phyloP scores from a whole-genome alignment of 768 basidiomycete species.

The Hygrophoropsis aurantiaca region DNA sequence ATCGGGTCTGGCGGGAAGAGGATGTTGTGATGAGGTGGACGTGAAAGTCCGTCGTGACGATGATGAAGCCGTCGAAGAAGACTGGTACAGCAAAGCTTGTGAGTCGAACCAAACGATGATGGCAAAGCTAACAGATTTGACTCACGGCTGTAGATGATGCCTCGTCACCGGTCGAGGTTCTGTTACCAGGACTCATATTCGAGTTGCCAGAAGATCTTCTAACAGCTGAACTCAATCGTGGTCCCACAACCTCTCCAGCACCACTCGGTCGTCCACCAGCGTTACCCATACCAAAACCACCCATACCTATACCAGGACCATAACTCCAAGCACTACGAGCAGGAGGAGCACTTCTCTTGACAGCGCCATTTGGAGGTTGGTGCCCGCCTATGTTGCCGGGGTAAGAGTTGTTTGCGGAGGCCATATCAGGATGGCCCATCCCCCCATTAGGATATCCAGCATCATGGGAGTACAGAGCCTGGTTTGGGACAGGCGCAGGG shows the following conservation, averaged over 20 bases:
- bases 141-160: slow-evolving; percentile 76
- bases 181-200: slow-evolving; percentile 52
- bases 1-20: slow-evolving; percentile 80
- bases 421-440: slow-evolving; percentile 17
- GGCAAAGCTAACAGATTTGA: slow-evolving; percentile 16
- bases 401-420: slow-evolving; percentile 20
- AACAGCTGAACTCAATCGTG: slow-evolving; percentile 53
- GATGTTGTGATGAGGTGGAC: slow-evolving; percentile 73
- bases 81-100: slow-evolving; percentile 42
- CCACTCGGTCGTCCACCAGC: slow-evolving; percentile 20
- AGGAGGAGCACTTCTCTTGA: slow-evolving; percentile 37
- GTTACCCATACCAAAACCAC: slow-evolving; percentile 38
- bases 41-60: slow-evolving; percentile 78
- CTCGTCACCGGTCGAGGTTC: slow-evolving; percentile 70
- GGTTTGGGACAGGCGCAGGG: slow-evolving; percentile 24
- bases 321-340: slow-evolving; percentile 66
- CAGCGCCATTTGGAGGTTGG: slow-evolving; percentile 24
- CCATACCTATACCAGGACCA: slow-evolving; percentile 58
- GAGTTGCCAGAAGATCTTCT: slow-evolving; percentile 51
- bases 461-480: slow-evolving; percentile 25
- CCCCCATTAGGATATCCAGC: slow-evolving; percentile 19
- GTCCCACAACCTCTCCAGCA: slow-evolving; percentile 56
- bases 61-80: slow-evolving; percentile 76
- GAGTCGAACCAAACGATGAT: not conserved
- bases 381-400: slow-evolving; percentile 30